Evolutionary conservation across 2,329 filamentous ascomycete species (phyloP).

Genomic region (Stagonosporopsis tanaceti): DNA sequence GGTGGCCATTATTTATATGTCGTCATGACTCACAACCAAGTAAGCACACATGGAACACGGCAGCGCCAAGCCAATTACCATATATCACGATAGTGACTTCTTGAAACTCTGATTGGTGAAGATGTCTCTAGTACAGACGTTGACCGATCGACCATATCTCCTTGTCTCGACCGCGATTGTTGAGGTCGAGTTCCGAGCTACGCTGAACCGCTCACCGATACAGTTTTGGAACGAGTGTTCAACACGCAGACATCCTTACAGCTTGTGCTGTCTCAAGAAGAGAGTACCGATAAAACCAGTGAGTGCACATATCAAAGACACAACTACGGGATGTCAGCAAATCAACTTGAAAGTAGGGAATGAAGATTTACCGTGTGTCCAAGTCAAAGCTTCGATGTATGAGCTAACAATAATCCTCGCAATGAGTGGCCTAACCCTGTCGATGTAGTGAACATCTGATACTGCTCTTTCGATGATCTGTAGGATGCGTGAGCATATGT

Average conservation of each 20-base stretch:
- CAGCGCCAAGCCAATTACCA: not conserved
- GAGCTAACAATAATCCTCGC: constrained; percentile 24
- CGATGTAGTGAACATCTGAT: constrained; percentile 31
- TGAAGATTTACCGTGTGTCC: constrained; percentile 31
- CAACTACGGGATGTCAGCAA: constrained; percentile 19
- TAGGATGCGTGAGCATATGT: not conserved
- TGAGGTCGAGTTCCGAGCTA: not conserved
- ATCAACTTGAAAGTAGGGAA: not conserved
- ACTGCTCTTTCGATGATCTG: constrained; percentile 31
- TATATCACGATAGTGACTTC: not conserved
- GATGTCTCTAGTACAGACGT: too few relatives aligned
- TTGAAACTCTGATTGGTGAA: not conserved
- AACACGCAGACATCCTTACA: constrained; percentile 1
- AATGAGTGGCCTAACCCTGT: constrained; percentile 24
- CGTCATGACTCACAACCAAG: constrained; percentile 1
- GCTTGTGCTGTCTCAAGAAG: constrained; percentile 31
- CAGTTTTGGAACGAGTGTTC: not conserved
- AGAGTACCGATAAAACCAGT: constrained; percentile 28
- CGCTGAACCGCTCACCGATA: not conserved
- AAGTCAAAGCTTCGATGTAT: constrained; percentile 35
- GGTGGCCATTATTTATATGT: not conserved
- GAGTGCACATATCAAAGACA: constrained; percentile 28
- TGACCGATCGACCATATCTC: too few relatives aligned
- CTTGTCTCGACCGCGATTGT: not conserved
- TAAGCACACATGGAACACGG: not conserved